Conservation (phyloP, 768 basidiomycete genomes). For the Agrocybe chaxingu region DNA sequence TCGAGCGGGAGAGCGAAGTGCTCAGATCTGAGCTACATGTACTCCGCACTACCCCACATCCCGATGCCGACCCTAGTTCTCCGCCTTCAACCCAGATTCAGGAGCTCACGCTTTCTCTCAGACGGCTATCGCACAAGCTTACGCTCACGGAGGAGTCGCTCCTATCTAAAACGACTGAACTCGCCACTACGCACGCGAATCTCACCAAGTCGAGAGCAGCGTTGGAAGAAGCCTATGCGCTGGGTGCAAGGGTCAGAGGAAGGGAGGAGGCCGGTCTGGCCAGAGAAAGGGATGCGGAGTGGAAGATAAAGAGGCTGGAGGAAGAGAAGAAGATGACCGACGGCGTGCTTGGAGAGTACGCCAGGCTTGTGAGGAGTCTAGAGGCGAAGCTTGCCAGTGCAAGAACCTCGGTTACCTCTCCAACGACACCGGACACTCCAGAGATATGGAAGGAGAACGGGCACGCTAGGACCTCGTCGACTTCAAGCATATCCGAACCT, state of each 20-base stretch:
- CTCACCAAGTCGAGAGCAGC: constrained; percentile 36
- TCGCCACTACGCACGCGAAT: constrained; percentile 42
- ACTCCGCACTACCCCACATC: constrained; percentile 53
- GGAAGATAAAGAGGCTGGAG: constrained; percentile 43
- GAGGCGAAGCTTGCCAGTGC: constrained; percentile 37
- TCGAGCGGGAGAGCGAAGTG: constrained; percentile 59
- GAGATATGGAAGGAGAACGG: neutral
- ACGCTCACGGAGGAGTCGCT: constrained; percentile 56
- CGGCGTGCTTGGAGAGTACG: constrained; percentile 67
- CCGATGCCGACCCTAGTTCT: constrained; percentile 24
- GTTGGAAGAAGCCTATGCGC: constrained; percentile 50
- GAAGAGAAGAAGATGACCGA: constrained; percentile 65
- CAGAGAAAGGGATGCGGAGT: constrained; percentile 47
- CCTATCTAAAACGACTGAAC: constrained; percentile 43
- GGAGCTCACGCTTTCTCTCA: constrained; percentile 65
- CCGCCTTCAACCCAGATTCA: constrained; percentile 31
- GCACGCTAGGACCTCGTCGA: constrained; percentile 1
- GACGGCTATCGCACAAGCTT: constrained; percentile 68
- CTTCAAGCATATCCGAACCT: too few species aligned
- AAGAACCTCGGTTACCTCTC: constrained; percentile 5
- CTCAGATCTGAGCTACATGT: constrained; percentile 52
- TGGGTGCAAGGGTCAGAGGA: constrained; percentile 50
- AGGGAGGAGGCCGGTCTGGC: constrained; percentile 50
- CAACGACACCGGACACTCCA: neutral
- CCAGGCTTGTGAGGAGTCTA: constrained; percentile 65